Evolutionary conservation across 495 filamentous ascomycete genomes (phyloP), one percentile per base, ranked within the genome.

Genomic region (Sordaria brevicollis): DNA sequence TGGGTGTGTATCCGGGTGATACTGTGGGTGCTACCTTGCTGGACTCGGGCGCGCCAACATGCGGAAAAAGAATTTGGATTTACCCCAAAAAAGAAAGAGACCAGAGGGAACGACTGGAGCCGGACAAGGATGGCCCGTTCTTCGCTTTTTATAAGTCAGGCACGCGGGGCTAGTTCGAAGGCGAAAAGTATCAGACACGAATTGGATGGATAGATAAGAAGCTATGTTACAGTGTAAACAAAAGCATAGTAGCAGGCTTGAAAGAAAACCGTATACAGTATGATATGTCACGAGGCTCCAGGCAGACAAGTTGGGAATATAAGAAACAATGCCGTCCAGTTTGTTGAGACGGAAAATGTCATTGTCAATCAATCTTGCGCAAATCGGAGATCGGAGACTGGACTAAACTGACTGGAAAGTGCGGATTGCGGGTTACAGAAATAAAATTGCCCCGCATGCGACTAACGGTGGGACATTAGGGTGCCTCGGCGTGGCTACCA

Each of bases 11-110:
- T 29, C 13, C 29, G 38, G 49, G 38, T 54, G 25, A 65, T 68
- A 37, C 38, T 25, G 38, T 10, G 19, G 36, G 15, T 57, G 66
- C 72, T 74, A 72, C 65, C 70, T 76, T 35, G n/a, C n/a, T n/a
- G 72, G 65, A 62, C 25, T 62, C 49, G 49, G 49, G 39, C 31
- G 65, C 33, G 35, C 35, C 54, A 57, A 69, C 68, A 74, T 74
- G 69, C 71, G 65, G 19, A 62, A 68, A 62, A 62, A 31, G 49
- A 31, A 62, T 62, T 62, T 62, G 25, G 49, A 62, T 62, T 62
- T 31, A 11, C 25, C 49, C 6, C 29, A 62, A 62, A 15, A 62
- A 17, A 31, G 25, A 57, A 15, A 29, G 49, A 57, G 49, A 4
- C 49, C 49, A 17, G 17, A 62, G 49, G 49, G 33, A 62, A 62